Percentiles rank a stretch among this genome's conserved stretches.
Evolutionary conservation across 1,284 basidiomycete species (phyloP).

Genomic region (Microbotryum scabiosae): DNA sequence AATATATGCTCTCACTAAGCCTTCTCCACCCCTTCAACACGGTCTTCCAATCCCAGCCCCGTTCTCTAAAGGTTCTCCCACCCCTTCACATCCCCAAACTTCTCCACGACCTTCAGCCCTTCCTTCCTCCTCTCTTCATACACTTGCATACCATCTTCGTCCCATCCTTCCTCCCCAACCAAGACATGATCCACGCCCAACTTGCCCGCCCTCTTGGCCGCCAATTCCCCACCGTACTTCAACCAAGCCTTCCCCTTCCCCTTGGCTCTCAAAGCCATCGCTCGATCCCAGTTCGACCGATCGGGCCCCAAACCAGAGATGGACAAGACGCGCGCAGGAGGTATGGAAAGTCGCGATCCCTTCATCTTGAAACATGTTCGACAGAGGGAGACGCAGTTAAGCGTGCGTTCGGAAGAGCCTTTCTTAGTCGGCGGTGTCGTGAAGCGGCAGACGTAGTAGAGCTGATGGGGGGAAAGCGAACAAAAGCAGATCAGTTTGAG

Average conservation of each 20-base stretch:
- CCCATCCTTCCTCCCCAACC: constrained; percentile 18
- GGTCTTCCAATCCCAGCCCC: background rate
- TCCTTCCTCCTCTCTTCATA: constrained; percentile 14
- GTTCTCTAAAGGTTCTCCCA: constrained; percentile 10
- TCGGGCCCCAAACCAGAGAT: constrained; percentile 18
- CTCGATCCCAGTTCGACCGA: constrained; percentile 18
- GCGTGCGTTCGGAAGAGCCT: constrained; percentile 17
- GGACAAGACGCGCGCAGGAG: constrained; percentile 26
- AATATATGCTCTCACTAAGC: too few relatives aligned
- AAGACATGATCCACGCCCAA: background rate
- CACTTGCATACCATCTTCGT: constrained; percentile 14
- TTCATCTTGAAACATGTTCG: constrained; percentile 28
- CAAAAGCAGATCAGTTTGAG: too few relatives aligned
- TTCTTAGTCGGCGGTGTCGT: constrained; percentile 15
- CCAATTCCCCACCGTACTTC: constrained; percentile 19
- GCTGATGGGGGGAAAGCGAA: background rate
- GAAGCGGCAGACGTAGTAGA: constrained; percentile 26
- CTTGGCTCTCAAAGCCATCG: constrained; percentile 4
- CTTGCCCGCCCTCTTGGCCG: constrained; percentile 13
- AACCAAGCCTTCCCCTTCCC: constrained; percentile 15
- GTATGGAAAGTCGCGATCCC: constrained; percentile 28
- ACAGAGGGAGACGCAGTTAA: constrained; percentile 23
- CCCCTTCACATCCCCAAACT: constrained; percentile 9
- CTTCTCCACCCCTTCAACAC: too few relatives aligned
- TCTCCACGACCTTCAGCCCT: constrained; percentile 6